A percentile compares a stretch with the other conserved stretches of the same genome.
These are phyloP conservation scores for Corinectria fuckeliana DNA, from an alignment of 2,329 filamentous ascomycete genomes.

Conservation along the genomic window DNA sequence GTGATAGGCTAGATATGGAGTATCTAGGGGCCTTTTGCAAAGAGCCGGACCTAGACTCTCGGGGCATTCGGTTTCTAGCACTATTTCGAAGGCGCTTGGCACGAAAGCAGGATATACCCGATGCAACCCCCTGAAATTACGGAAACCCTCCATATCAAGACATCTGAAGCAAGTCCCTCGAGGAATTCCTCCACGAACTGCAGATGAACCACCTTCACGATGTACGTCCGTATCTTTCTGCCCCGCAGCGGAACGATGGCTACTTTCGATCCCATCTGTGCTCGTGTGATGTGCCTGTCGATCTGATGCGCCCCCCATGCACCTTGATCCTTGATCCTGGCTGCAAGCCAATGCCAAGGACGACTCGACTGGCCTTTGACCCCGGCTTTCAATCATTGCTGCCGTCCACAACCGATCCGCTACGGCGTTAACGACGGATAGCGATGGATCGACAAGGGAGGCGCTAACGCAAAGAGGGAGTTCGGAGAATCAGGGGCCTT, in stretches of 20 bases:
- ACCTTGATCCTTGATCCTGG: not conserved
- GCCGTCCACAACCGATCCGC: not conserved
- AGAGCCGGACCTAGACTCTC: not conserved
- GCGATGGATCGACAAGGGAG: not conserved
- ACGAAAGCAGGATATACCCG: not conserved
- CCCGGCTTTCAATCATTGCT: not conserved
- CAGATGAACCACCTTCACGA: not conserved
- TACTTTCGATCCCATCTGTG: not conserved
- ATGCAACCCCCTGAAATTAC: not conserved
- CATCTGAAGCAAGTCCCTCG: not conserved
- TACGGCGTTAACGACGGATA: not conserved
- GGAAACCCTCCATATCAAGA: not conserved
- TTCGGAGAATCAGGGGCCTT: not conserved
- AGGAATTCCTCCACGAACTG: not conserved
- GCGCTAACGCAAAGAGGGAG: not conserved
- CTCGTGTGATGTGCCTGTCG: not conserved
- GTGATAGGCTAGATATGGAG: not conserved
- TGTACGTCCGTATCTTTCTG: not conserved
- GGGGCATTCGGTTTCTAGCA: not conserved
- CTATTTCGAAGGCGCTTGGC: too few species aligned
- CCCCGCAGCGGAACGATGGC: not conserved
- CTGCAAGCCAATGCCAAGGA: not conserved
- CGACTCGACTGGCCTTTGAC: not conserved
- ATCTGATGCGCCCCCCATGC: not conserved
- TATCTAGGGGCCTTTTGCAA: not conserved